These are phyloP conservation scores for Globisporangium apiculatum DNA, from an alignment of 352 stramenopile species.

Conservation along the genomic window DNA sequence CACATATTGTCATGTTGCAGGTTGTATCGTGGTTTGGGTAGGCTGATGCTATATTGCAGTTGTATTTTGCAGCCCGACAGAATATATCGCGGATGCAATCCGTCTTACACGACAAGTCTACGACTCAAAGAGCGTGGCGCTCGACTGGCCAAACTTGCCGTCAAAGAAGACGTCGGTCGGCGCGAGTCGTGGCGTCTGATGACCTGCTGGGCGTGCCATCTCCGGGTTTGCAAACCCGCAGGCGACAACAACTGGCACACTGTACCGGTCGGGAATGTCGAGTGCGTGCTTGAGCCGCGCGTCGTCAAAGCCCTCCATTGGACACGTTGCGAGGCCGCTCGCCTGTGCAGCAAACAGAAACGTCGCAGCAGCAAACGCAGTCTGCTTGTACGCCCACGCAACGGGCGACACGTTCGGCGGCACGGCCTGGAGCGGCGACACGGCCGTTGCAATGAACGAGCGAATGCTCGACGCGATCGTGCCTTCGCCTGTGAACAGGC, in stretches of 20 bases:
- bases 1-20: too few species aligned
- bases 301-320: conserved; percentile 81
- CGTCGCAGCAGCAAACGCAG: conserved; percentile 55
- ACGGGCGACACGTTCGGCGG: conserved; percentile 57
- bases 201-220: background rate
- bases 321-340: conserved; percentile 59
- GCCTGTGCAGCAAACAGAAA: conserved; percentile 69
- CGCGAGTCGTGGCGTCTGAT: conserved; percentile 34
- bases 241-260: conserved; percentile 62
- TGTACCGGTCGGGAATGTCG: conserved; percentile 75
- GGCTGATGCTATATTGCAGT: too few species aligned
- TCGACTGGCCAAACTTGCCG: conserved; percentile 73
- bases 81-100: too few species aligned
- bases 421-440: conserved; percentile 59
- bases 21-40: too few species aligned
- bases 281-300: conserved; percentile 49
- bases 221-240: conserved; percentile 47
- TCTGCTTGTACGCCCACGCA: conserved; percentile 82
- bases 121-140: conserved; percentile 36
- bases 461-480: conserved; percentile 45
- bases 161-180: conserved; percentile 79
- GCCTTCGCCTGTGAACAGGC: conserved; percentile 68
- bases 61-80: too few species aligned
- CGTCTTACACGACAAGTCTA: background rate
- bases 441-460: conserved; percentile 42